These are phyloP conservation scores for Dothistroma pini DNA, from an alignment of 2,329 filamentous ascomycete genomes.

Conservation along the genomic window DNA sequence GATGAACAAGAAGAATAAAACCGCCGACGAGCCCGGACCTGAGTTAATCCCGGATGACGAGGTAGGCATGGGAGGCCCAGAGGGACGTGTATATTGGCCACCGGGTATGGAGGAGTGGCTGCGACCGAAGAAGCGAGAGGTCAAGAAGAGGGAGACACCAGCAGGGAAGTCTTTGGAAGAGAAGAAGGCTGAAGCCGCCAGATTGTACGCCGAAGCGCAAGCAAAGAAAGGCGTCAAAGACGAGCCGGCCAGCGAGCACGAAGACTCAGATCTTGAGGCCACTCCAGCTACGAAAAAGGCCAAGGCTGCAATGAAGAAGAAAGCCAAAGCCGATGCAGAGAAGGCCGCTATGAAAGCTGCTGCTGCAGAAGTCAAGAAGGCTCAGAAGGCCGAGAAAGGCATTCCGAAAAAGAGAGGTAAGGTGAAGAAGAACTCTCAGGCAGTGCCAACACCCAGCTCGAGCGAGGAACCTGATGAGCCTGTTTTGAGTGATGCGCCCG, in stretches of 20 bases:
- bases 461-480: constrained; percentile 13
- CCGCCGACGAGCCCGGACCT: constrained; percentile 33
- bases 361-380: constrained; percentile 13
- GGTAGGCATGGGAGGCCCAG: constrained; percentile 78
- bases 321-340: constrained; percentile 22
- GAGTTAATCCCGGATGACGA: constrained; percentile 60
- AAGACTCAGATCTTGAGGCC: constrained; percentile 34
- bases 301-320: constrained; percentile 35
- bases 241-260: constrained; percentile 23
- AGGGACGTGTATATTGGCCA: constrained; percentile 86
- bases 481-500: constrained; percentile 8
- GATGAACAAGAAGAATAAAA: constrained; percentile 42
- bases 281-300: constrained; percentile 41
- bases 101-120: constrained; percentile 88
- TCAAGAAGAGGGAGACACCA: constrained; percentile 52
- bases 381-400: constrained; percentile 10
- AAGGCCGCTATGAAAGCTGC: constrained; percentile 23
- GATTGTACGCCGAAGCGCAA: constrained; percentile 26
- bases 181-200: constrained; percentile 33
- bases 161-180: constrained; percentile 33
- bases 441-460: constrained; percentile 19
- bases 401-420: constrained; percentile 8
- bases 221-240: constrained; percentile 28
- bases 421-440: constrained; percentile 17
- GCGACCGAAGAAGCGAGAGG: constrained; percentile 69